phyloP scores from a whole-genome alignment of 495 filamentous ascomycete species.

The Hypoxylon lienhwacheense region DNA sequence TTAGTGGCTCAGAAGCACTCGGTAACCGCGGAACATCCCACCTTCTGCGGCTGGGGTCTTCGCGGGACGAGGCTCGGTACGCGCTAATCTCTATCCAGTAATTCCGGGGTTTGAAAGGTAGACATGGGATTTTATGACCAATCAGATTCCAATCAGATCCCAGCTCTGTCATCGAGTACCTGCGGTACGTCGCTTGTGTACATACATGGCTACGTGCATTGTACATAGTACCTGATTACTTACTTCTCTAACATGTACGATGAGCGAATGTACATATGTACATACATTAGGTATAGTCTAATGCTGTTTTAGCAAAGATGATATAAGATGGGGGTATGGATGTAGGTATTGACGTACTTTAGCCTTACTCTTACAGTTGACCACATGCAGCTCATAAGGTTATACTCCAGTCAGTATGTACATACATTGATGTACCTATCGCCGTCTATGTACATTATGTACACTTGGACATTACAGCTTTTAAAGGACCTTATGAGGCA shows the following conservation, averaged over 20 bases:
- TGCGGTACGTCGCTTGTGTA: conserved; percentile 2
- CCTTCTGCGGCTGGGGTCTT: conserved; percentile 22
- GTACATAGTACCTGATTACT: conserved; percentile 7
- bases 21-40: conserved; percentile 31
- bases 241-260: no score
- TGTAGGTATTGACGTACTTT: no score
- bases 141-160: no score
- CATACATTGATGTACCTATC: no score
- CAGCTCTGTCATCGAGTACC: conserved; percentile 1
- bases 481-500: no score
- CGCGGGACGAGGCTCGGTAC: conserved; percentile 19
- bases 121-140: conserved; percentile 13
- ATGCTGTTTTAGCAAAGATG: no score
- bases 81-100: conserved; percentile 23
- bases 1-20: conserved; percentile 27
- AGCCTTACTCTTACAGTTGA: no score
- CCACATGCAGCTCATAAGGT: no score
- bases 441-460: no score
- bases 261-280: background rate
- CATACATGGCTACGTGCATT: background rate
- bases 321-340: no score
- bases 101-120: conserved; percentile 21
- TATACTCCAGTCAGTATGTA: no score
- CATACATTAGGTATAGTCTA: background rate
- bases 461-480: no score